Base-by-base conservation (phyloP, 495 filamentous ascomycete species). In the Elaphomyces granulatus region DNA sequence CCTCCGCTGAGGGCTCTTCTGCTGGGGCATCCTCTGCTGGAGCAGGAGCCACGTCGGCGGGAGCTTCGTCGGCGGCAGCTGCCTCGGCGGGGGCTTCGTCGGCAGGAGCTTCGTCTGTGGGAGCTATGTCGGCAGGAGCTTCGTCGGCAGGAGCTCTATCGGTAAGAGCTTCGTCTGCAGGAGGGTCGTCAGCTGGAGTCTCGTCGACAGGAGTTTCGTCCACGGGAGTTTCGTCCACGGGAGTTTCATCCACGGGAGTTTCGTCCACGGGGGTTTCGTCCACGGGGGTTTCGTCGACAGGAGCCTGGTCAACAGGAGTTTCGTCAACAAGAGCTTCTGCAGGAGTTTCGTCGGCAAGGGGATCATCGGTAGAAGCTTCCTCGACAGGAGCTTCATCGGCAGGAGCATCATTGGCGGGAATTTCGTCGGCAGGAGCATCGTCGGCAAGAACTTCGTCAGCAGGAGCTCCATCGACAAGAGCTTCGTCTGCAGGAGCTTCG, bases 131-230 rank as follows among this genome's bases (percentile, higher is more conserved):
- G 10, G 36, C 21, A 9, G 38, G 20, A 32, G 39, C 15, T n/a
- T 46, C 45, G 20, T 43, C 39, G 31, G 30, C 16, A 20, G 45
- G 18, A 17, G 45, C 43, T n/a, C n/a, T n/a, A 17, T 49, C 40
- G 15, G 33, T 38, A 15, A 32, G 18, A 12, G 33, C 37, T 14
- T 42, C 38, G 1, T n/a, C 19, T 20, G 36, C 36, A 33, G 46
- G 20, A 20, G 41, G 19, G 12, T 15, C 28, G 15, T 40, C 26
- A 19, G 16, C 26, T 18, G n/a, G n/a, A n/a, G n/a, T n/a, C n/a
- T n/a, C n/a, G n/a, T n/a, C n/a, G n/a, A n/a, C n/a, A n/a, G n/a
- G n/a, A n/a, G n/a, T n/a, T n/a, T n/a, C n/a, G n/a, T n/a, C n/a
- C n/a, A n/a, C n/a, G n/a, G n/a, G n/a, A n/a, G n/a, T n/a, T n/a